Evolutionary conservation across 768 basidiomycete genomes (phyloP), one percentile per base, ranked within the genome.

Genomic region (Termitomyces sp.): DNA sequence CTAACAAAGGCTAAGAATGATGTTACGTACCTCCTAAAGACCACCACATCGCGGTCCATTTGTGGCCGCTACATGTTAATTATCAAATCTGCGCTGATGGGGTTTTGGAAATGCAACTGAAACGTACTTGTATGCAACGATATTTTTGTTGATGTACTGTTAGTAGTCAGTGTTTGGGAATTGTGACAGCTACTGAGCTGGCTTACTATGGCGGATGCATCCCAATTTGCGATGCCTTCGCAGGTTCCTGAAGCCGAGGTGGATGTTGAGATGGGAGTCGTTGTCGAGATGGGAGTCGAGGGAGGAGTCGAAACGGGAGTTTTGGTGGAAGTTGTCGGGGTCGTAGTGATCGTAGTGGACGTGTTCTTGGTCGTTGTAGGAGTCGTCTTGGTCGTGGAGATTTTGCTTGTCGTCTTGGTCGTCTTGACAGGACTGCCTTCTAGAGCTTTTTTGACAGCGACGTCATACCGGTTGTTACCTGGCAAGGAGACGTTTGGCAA

Each of bases 371-470:
- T 46, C 27, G 47, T 58, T 10, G 52, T 31, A 24, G 52, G 14
- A 7, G 56, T 49, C 24, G 32, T 43, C 16, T 58, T 47, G 9
- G 41, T 34, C 31, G 32, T 34, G 16, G 32, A 50, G 14, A 18
- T 36, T 22, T 24, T 3, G 14, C 4, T 50, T 5, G 42, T 54
- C 43, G 43, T 54, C 18, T 31, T 9, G 31, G 55, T 42, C 46
- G 13, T 56, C 43, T 31, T 13, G 20, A n/a, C 12, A 37, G 55
- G 41, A n/a, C 81, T 79, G 14, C 78, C 78, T 9, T 67, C 67
- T 29, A 87, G 71, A n/a, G 80, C 76, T 50, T 78, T 76, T 69
- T 88, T 88, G 60, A 86, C 80, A 4, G 76, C 80, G n/a, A 77
- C 63, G 62, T 86, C 84, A 61, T 78, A 88, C 41, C 81, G 78